Evolutionary conservation across 2,329 filamentous ascomycete genomes (phyloP), one percentile per base, ranked within the genome.

Genomic region (Cercospora brassicicola): DNA sequence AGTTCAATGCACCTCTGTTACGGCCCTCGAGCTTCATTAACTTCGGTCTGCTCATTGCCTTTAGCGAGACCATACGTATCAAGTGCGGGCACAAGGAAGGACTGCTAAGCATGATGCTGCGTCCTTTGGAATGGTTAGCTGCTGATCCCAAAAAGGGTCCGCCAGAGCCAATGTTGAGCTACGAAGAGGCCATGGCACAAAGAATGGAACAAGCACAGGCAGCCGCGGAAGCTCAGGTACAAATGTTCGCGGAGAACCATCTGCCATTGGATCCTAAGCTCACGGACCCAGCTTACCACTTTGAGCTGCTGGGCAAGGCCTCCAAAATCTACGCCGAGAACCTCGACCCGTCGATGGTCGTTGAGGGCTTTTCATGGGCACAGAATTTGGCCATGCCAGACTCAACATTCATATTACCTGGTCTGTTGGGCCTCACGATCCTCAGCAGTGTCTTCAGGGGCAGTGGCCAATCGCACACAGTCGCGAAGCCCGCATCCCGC

Each of bases 361-460:
- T 76, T 7, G 87, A 88, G 77, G 87, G 87, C n/a, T 81, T 84
- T 2, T 79, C 88, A 1, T 90, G 87, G 87, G 88, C 89, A 65
- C 81, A 83, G 0, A 82, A 89, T 74, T 81, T 90, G 13, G 78
- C 86, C 4, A 73, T 81, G 0, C 78, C 85, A 8, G 88, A 90
- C 71, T 81, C 86, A 0, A 82, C 81, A 2, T 36, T 64, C 23
- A 55, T 66, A 2, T 64, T 76, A 5, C 74, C 73, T 2, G 4
- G 64, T 20, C 10, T 63, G 2, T 64, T 76, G 4, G 39, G 36
- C 30, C 6, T 59, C 3, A 42, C 57, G 42, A 71, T 75, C 73
- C 30, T 72, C 23, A 11, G 31, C n/a, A 59, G 48, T 23, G 39
- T 51, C 9, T 59, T 28, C 56, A 33, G 8, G 18, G 20, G 48